Conservation (phyloP, 352 stramenopile genomes). For the Phytophthora fragariaefolia region DNA sequence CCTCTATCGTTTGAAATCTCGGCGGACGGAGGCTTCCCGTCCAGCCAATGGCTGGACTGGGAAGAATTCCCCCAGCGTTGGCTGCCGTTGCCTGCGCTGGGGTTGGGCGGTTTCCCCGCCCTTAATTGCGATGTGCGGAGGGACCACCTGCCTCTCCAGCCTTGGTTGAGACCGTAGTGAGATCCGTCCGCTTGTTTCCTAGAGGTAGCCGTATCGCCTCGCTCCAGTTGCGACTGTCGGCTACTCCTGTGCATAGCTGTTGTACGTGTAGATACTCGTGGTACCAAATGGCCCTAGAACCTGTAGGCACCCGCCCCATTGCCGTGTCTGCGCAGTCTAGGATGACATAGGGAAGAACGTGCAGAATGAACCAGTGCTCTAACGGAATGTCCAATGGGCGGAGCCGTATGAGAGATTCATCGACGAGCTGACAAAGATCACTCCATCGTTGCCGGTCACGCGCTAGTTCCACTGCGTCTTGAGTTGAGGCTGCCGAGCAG, state of each 20-base stretch:
- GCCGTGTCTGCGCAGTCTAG: background rate
- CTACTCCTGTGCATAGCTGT: background rate
- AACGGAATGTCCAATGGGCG: background rate
- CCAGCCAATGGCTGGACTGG: background rate
- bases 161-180: background rate
- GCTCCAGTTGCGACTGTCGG: background rate
- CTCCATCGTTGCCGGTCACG: background rate
- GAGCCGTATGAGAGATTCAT: background rate
- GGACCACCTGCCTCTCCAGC: background rate
- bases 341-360: background rate
- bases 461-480: background rate
- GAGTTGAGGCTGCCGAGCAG: background rate
- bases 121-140: background rate
- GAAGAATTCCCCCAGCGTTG: background rate
- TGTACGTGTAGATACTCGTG: background rate
- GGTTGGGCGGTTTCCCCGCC: background rate
- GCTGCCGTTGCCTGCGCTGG: background rate
- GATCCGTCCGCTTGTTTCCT: background rate
- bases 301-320: background rate
- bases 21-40: background rate
- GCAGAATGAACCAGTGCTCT: background rate
- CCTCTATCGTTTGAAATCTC: background rate
- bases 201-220: background rate
- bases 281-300: background rate
- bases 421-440: background rate